Evolutionary conservation across 495 filamentous ascomycete genomes (phyloP).

Genomic region (Penicillium atrosanguineum): DNA sequence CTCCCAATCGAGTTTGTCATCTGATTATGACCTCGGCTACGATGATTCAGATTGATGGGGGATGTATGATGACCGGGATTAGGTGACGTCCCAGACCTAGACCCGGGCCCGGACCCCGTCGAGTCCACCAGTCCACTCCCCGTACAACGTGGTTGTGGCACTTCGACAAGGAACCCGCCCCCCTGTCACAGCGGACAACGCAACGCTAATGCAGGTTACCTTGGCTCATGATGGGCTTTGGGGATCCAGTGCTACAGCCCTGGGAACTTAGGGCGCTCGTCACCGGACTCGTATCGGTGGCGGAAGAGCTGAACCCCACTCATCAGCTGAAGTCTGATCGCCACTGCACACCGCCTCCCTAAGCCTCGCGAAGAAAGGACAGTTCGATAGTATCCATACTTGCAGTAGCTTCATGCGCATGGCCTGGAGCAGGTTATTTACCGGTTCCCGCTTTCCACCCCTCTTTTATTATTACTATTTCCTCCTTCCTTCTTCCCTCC

Average conservation of each 20-base stretch:
- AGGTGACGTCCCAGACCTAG: slow-evolving; percentile 12
- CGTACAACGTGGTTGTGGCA: slow-evolving; percentile 33
- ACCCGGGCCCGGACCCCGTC: neutral
- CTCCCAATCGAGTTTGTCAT: no score
- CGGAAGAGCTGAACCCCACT: slow-evolving; percentile 24
- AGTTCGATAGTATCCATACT: slow-evolving; percentile 14
- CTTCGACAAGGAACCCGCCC: slow-evolving; percentile 28
- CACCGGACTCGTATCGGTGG: slow-evolving; percentile 28
- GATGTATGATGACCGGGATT: slow-evolving; percentile 1
- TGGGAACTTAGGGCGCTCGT: slow-evolving; percentile 34
- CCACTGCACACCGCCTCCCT: slow-evolving; percentile 29
- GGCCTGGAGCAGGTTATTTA: slow-evolving; percentile 15
- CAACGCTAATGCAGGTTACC: slow-evolving; percentile 46
- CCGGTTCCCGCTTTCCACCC: neutral
- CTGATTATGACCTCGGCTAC: no score
- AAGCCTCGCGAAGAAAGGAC: neutral
- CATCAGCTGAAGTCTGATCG: slow-evolving; percentile 35
- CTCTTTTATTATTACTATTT: neutral
- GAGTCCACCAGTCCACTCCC: neutral
- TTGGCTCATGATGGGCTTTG: slow-evolving; percentile 31
- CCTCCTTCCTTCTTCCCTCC: neutral
- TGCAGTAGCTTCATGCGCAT: slow-evolving; percentile 30
- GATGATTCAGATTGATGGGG: neutral
- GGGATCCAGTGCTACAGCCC: slow-evolving; percentile 39
- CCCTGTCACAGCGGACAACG: slow-evolving; percentile 30